A percentile compares a stretch with the other conserved stretches of the same genome.
These are phyloP conservation scores for Eucalyptus leucophloia DNA, from an alignment of 345 rosid species.

Conservation along the genomic window DNA sequence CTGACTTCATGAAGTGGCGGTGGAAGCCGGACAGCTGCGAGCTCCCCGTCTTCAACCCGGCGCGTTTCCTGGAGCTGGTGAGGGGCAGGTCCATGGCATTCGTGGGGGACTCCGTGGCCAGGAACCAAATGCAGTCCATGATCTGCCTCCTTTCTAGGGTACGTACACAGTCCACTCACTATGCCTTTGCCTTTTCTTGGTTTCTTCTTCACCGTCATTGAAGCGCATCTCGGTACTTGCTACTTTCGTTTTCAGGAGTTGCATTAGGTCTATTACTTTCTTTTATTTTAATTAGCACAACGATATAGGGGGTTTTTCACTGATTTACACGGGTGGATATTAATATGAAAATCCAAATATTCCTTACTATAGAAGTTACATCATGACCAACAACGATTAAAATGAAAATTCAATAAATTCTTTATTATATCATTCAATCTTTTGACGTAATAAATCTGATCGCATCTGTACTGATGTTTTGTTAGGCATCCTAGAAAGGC, in stretches of 20 bases:
- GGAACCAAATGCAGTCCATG: conserved; percentile 96
- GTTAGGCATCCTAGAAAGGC: not conserved
- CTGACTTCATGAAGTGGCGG: conserved; percentile 62
- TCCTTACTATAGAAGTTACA: not conserved
- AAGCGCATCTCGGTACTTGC: not conserved
- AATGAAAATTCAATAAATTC: not conserved
- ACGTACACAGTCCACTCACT: not conserved
- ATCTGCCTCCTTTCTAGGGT: conserved; percentile 91
- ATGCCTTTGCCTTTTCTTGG: not conserved
- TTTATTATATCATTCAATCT: not conserved
- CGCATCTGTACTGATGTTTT: not conserved
- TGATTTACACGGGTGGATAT: not conserved
- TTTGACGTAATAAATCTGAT: not conserved
- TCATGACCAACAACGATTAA: not conserved
- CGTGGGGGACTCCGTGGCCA: conserved; percentile 81
- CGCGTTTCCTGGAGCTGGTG: conserved; percentile 54
- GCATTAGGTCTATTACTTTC: not conserved
- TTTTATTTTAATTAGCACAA: not conserved
- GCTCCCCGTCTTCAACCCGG: conserved; percentile 56
- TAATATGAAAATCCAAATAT: not conserved
- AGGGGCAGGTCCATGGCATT: conserved; percentile 75
- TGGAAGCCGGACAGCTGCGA: conserved; percentile 79
- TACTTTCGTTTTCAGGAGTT: not conserved
- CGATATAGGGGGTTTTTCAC: not conserved
- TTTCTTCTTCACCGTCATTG: not conserved